phyloP scores from a whole-genome alignment of 116 monocot genomes.

The Cymodocea nodosa region DNA sequence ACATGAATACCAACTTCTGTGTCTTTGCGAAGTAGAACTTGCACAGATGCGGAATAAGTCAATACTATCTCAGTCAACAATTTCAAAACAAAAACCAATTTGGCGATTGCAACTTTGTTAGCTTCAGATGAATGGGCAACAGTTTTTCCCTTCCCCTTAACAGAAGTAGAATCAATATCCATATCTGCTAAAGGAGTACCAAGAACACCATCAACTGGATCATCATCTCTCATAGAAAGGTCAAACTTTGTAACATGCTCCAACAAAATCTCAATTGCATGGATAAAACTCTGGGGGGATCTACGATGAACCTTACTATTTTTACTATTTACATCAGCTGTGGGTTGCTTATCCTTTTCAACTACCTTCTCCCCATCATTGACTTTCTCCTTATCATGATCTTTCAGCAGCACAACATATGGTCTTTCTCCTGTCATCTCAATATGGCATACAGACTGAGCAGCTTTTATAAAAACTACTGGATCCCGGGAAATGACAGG shows the following conservation, averaged over 20 bases:
- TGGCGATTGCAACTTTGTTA: conserved; percentile 45
- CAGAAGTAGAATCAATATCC: conserved; percentile 61
- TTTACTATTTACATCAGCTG: conserved; percentile 47
- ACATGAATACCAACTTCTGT: conserved; percentile 39
- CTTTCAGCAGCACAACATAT: conserved; percentile 86
- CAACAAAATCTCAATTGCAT: conserved; percentile 78
- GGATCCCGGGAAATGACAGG: conserved; percentile 80
- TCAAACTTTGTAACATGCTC: conserved; percentile 52
- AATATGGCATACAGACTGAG: conserved; percentile 80
- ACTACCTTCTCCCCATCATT: conserved; percentile 64
- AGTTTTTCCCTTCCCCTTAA: conserved; percentile 84
- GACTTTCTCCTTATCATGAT: conserved; percentile 76
- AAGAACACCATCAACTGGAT: conserved; percentile 22
- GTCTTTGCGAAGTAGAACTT: conserved; percentile 88
- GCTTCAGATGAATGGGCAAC: conserved; percentile 50
- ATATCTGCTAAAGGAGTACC: conserved; percentile 50
- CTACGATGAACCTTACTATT: conserved; percentile 60
- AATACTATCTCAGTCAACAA: conserved; percentile 88
- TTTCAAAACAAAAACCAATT: conserved; percentile 83
- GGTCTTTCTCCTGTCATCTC: conserved; percentile 90
- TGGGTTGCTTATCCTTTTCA: conserved; percentile 54
- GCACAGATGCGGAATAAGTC: conserved; percentile 81
- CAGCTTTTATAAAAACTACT: conserved; percentile 76
- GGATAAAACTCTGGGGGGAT: conserved; percentile 78
- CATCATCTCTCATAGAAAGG: conserved; percentile 37